Base-by-base conservation (phyloP, 148 eudicot genomes). In the Cornus kousa region DNA sequence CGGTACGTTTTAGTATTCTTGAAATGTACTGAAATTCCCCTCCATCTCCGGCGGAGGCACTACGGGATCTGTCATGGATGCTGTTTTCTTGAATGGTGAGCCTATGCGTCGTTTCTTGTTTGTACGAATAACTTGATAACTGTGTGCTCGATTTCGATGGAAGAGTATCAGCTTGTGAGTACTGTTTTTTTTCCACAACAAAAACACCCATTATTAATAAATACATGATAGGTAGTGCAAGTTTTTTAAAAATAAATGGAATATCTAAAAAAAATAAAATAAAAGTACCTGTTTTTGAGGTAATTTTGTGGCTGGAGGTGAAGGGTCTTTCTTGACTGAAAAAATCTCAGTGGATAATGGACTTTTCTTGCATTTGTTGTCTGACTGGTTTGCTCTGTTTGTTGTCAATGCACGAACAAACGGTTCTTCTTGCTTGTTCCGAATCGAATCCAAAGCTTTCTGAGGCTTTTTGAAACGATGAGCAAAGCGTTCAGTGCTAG, bases 341-440 rank as follows among this genome's bases (percentile, higher is more conserved):
- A 88, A 77, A 78, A 86, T 80, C 5, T 94, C 87, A 78, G 80
- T 89, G 2, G 92, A 83, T 76, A 89, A 82, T 39, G 89, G 83
- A 31, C 79, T 85, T 82, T 81, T 89, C 87, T 90, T 93, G 71
- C 85, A 50, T 78, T 88, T 94, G 84, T 88, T 90, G 8, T 80
- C 85, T 17, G 24, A 48, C 8, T 17, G 35, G 23, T 53, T 81
- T 17, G 46, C 80, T 67, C 78, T 83, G 46, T 77, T 68, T 70
- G 59, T 79, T n/a, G 79, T 23, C 0, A 64, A 16, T 20, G 87
- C 66, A 2, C 83, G 81, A 57, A 95, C 91, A 67, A 89, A 90
- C 2, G 79, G 86, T 79, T 95, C 93, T 16, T 89, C 97, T 78
- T 91, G 89, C 88, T 89, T 92, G 77, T 80, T 92, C 73, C 76